These are phyloP conservation scores for Panaeolus cyanescens DNA, from an alignment of 768 basidiomycete species.

Conservation along the genomic window DNA sequence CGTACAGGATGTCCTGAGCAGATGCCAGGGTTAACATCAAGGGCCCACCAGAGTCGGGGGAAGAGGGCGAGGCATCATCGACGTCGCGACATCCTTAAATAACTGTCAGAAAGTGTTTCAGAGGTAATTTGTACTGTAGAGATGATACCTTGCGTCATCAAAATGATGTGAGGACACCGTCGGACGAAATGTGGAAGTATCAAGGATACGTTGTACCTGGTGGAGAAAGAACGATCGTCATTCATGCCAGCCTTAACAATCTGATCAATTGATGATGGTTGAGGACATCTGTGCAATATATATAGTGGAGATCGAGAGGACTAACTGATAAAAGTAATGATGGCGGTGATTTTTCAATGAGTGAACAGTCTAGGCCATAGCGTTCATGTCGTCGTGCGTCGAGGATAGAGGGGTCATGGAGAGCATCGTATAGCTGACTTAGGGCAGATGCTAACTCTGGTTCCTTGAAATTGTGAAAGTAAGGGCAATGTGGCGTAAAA, in stretches of 20 bases:
- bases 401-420: constrained; percentile 4
- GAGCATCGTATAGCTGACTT: neutral
- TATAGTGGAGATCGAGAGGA: neutral
- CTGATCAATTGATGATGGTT: neutral
- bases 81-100: neutral
- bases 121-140: neutral
- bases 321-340: neutral
- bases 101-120: neutral
- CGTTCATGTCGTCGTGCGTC: constrained; percentile 5
- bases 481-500: neutral
- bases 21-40: neutral
- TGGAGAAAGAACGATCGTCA: constrained; percentile 4
- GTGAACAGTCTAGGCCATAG: neutral
- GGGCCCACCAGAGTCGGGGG: neutral
- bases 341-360: neutral
- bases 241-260: neutral
- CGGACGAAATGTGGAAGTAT: constrained; percentile 2
- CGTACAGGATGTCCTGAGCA: neutral
- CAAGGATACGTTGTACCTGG: constrained; percentile 1
- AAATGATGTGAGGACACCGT: neutral
- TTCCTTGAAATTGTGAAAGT: neutral
- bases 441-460: neutral
- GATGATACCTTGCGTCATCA: neutral
- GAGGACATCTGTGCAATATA: neutral
- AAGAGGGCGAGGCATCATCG: neutral